phyloP scores from a whole-genome alignment of 805 yeast genomes.

The Hanseniaspora thailandica region DNA sequence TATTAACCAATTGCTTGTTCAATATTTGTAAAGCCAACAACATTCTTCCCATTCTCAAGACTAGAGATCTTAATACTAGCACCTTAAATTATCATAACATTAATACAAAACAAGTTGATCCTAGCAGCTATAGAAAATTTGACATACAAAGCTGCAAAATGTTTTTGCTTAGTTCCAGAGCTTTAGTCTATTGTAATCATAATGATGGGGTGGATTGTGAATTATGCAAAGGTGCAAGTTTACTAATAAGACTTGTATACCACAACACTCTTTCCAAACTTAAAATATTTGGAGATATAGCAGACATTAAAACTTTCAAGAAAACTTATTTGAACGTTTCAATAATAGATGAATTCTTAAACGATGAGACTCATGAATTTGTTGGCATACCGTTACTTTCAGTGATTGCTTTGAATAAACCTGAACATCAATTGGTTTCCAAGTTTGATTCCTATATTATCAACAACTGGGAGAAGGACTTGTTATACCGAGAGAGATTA shows the following conservation, averaged over 20 bases:
- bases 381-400: conserved; percentile 23
- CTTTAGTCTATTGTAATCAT: conserved; percentile 58
- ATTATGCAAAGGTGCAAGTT: conserved; percentile 15
- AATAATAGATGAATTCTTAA: conserved; percentile 15
- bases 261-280: not conserved
- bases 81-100: not conserved
- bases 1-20: not conserved
- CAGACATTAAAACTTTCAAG: conserved; percentile 12
- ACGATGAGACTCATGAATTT: conserved; percentile 17
- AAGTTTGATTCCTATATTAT: conserved; percentile 34
- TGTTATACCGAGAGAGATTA: conserved; percentile 60
- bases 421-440: conserved; percentile 24
- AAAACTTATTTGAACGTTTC: conserved; percentile 14
- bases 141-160: conserved; percentile 72
- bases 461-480: conserved; percentile 57
- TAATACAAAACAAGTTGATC: conserved; percentile 27
- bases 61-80: not conserved
- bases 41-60: conserved; percentile 4
- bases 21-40: not conserved
- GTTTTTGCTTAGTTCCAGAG: conserved; percentile 57
- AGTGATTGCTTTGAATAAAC: conserved; percentile 17
- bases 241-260: not conserved
- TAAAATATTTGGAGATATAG: not conserved
- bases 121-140: conserved; percentile 71
- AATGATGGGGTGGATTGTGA: conserved; percentile 14